Evolutionary conservation across 1,284 basidiomycete species (phyloP).

Genomic region (Fistulina hepatica): DNA sequence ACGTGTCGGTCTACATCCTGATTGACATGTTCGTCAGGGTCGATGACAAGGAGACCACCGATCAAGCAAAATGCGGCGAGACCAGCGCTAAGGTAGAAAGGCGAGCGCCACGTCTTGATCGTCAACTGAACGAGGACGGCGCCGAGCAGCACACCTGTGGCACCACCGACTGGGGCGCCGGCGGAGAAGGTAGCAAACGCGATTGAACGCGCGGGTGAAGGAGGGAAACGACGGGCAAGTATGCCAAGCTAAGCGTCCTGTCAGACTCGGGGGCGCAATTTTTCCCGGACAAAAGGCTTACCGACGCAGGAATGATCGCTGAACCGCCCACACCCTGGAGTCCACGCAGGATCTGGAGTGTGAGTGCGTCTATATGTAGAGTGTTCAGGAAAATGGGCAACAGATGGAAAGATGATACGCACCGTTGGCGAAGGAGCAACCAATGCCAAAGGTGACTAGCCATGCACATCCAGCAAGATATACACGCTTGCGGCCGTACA

Average conservation of each 20-base stretch:
- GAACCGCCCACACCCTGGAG: slow-evolving; percentile 64
- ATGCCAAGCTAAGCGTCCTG: slow-evolving; percentile 24
- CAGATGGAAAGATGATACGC: slow-evolving; percentile 12
- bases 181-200: slow-evolving; percentile 33
- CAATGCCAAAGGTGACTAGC: slow-evolving; percentile 39
- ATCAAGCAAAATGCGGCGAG: slow-evolving; percentile 8
- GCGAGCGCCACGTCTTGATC: slow-evolving; percentile 37
- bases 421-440: slow-evolving; percentile 43
- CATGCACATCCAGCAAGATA: slow-evolving; percentile 45
- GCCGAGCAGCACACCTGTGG: slow-evolving; percentile 32
- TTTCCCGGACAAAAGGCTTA: slow-evolving; percentile 27
- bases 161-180: slow-evolving; percentile 38
- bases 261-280: neutral
- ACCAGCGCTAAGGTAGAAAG: slow-evolving; percentile 39
- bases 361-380: slow-evolving; percentile 32
- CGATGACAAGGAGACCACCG: slow-evolving; percentile 32
- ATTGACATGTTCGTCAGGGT: slow-evolving; percentile 21
- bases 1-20: slow-evolving; percentile 22
- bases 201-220: slow-evolving; percentile 22
- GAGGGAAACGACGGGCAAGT: slow-evolving; percentile 28
- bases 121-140: slow-evolving; percentile 33
- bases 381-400: neutral
- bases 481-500: slow-evolving; percentile 55
- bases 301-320: slow-evolving; percentile 57
- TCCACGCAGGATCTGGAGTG: slow-evolving; percentile 54